Base-by-base conservation (phyloP, 2,329 filamentous ascomycete species). In the Neurospora crassa region DNA sequence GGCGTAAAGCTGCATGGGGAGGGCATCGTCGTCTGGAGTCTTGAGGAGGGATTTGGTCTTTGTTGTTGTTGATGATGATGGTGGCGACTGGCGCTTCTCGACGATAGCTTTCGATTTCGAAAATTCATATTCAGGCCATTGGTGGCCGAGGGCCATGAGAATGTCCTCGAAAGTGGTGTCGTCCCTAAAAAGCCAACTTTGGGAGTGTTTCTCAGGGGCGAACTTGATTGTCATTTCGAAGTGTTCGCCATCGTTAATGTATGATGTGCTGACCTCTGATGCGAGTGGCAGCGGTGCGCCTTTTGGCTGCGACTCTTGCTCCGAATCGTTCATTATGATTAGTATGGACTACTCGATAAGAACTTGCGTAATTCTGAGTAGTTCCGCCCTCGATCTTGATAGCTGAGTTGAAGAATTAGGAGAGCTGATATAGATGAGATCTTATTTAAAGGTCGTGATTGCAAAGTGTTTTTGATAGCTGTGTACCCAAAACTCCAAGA, bases 61-160 rank as follows among this genome's bases (percentile, higher is more conserved):
- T 8, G 72, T 29, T 59, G 53, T 29, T 29, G 24, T 3, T 29
- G 24, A 29, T 29, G 24, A 29, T 29, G 29, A 29, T 29, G 29
- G 1, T 63, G 24, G 10, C 37, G 53, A 63, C 53, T 68, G 69
- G 29, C 67, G 73, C 53, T 72, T 73, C 29, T 73, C 74, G 68
- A 74, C 71, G 42, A 79, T 76, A 72, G 76, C 75, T 73, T 77
- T 78, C 71, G 73, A 71, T 53, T 77, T 75, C 53, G 72, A 63
- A 73, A 75, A 76, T 71, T 76, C 75, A 41, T 75, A 76, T 3
- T 70, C 45, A 11, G 71, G 70, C 18, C 59, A 68, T 34, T 72
- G 69, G 37, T 69, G 34, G 14, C 53, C 24, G 8, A 63, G 53
- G 14, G 53, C 53, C 53, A 63, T 63, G 68, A 73, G 59, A 69